phyloP scores from a whole-genome alignment of 495 filamentous ascomycete genomes.

The Neurospora hispaniola region DNA sequence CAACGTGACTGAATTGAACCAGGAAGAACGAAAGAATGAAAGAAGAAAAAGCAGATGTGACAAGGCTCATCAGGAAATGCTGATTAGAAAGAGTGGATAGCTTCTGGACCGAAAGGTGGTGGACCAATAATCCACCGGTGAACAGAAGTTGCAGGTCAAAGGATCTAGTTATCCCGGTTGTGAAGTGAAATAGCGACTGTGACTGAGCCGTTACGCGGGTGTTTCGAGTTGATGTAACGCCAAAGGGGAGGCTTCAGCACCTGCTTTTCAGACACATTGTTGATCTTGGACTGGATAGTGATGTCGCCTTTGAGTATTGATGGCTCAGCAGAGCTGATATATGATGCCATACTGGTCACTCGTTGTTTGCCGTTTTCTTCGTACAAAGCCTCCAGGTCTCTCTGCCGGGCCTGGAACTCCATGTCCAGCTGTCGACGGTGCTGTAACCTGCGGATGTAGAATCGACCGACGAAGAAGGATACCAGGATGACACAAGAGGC shows the following conservation, averaged over 20 bases:
- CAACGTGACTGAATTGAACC: neutral
- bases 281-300: neutral
- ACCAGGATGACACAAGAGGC: constrained; percentile 10
- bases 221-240: constrained; percentile 15
- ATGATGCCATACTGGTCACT: neutral
- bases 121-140: neutral
- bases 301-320: neutral
- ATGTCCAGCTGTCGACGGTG: constrained; percentile 13
- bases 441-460: constrained; percentile 14
- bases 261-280: neutral
- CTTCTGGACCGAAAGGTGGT: neutral
- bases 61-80: neutral
- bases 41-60: neutral
- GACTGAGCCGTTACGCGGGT: constrained; percentile 4
- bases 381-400: neutral
- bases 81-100: neutral
- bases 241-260: constrained; percentile 7
- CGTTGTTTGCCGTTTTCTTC: neutral
- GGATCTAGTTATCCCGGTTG: neutral
- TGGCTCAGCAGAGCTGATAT: neutral
- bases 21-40: no score
- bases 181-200: neutral
- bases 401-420: constrained; percentile 6
- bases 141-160: neutral
- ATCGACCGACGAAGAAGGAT: constrained; percentile 4